phyloP scores from a whole-genome alignment of 768 basidiomycete genomes.

The Leccinum arenicola region DNA sequence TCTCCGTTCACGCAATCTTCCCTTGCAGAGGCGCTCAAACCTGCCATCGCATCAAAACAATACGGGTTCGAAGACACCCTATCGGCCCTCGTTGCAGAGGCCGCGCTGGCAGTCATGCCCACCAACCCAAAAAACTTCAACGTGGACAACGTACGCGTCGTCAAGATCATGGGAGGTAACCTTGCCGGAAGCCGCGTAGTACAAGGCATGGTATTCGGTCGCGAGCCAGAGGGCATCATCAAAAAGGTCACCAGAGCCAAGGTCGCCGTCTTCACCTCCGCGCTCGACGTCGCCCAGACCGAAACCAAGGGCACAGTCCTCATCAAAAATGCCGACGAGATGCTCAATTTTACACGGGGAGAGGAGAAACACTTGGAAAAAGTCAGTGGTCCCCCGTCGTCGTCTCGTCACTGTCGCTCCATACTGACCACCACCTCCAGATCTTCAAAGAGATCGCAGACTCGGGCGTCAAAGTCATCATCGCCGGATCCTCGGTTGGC shows the following conservation, averaged over 20 bases:
- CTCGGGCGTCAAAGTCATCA: conserved; percentile 89
- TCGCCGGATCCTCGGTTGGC: conserved; percentile 90
- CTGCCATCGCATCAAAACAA: conserved; percentile 95
- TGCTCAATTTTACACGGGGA: conserved; percentile 94
- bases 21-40: conserved; percentile 76
- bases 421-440: conserved; percentile 37
- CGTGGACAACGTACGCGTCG: conserved; percentile 96
- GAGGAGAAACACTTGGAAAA: conserved; percentile 98
- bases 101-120: conserved; percentile 90
- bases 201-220: conserved; percentile 96
- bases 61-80: conserved; percentile 90
- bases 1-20: conserved; percentile 67
- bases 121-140: conserved; percentile 88
- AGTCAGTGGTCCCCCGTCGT: conserved; percentile 32
- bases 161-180: conserved; percentile 97
- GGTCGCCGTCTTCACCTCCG: conserved; percentile 93
- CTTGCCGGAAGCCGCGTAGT: conserved; percentile 85
- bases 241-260: conserved; percentile 86
- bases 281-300: conserved; percentile 91
- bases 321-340: conserved; percentile 91
- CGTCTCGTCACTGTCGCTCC: not conserved
- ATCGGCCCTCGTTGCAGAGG: conserved; percentile 84
- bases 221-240: conserved; percentile 88
- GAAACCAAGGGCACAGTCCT: conserved; percentile 99
- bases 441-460: conserved; percentile 97